Evolutionary conservation across 768 basidiomycete genomes (phyloP), one percentile per base, ranked within the genome.

Genomic region (Leccinum sublutescens): DNA sequence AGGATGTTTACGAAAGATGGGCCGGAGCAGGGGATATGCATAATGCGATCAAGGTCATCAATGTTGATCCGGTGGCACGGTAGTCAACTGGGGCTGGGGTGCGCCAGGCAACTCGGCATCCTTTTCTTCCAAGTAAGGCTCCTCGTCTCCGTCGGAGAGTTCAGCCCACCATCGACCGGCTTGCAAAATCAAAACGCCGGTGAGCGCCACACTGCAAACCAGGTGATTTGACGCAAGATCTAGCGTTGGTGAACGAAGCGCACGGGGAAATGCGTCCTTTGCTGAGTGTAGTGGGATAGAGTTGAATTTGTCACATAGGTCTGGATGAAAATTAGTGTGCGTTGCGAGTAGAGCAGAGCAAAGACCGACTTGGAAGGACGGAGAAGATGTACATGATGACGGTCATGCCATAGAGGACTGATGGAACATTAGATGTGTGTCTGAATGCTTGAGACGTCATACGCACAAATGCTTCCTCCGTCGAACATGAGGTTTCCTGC

Each of bases 401-500:
- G n/a, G 88, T 85, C 19, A 82, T 85, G 33, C 79, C 80, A 66
- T 91, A 93, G 60, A 94, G 77, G 74, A 94, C 92, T 94, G 72
- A 50, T 38, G 34, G 48, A 52, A 12, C 0, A n/a, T 66, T 19
- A 64, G 56, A 53, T 10, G 40, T 36, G 34, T 15, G 29, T 9
- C n/a, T 9, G 27, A 34, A 48, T 12, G 10, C 14, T 43, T 40
- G 9, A 15, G 25, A 19, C 1, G 17, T 21, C n/a, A 45, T 4
- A 78, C 90, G 69, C 62, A 93, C 92, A 89, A 64, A 93, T 87
- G 72, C 91, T 93, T 53, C 88, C 92, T 25, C 92, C 91, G 67
- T 94, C 92, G 65, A 94, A 94, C 91, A 94, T 93, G 69, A 94
- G 78, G 72, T 94, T 93, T 33, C 85, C 89, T 2, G 91, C 91